These are phyloP conservation scores for Chlamydomonas applanata DNA, from an alignment of 139 green algal species.

Conservation along the genomic window DNA sequence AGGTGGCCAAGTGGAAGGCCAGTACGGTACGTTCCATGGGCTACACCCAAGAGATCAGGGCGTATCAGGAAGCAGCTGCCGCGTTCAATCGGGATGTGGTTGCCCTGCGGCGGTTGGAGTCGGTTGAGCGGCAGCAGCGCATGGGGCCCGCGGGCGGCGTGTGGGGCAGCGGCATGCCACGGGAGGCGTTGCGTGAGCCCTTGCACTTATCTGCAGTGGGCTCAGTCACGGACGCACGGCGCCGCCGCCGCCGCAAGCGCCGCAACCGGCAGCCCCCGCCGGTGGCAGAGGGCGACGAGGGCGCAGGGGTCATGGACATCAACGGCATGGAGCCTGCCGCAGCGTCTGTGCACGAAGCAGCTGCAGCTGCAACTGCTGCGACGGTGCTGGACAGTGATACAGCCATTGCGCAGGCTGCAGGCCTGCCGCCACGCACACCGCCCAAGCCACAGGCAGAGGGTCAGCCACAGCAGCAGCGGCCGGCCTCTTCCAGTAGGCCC, in stretches of 20 bases:
- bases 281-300: not conserved
- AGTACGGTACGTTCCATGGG: not conserved
- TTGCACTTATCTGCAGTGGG: constrained; percentile 24
- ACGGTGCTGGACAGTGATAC: not conserved
- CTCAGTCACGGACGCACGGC: constrained; percentile 3
- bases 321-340: not conserved
- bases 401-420: too few relatives aligned
- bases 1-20: constrained; percentile 11
- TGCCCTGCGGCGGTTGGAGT: constrained; percentile 16
- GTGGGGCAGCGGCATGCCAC: constrained; percentile 12
- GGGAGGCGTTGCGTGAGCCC: constrained; percentile 21
- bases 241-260: not conserved
- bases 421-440: too few relatives aligned
- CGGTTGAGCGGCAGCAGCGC: constrained; percentile 13
- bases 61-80: not conserved
- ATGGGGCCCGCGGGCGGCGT: constrained; percentile 24
- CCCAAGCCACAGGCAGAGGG: too few relatives aligned
- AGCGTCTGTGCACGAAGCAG: constrained; percentile 1
- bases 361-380: not conserved
- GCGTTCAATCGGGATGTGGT: constrained; percentile 23
- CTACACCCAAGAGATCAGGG: not conserved
- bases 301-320: not conserved
- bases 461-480: too few relatives aligned
- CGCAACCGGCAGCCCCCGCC: not conserved
- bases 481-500: too few relatives aligned